Evolutionary conservation across 768 basidiomycete genomes (phyloP).

Genomic region (Punctularia strigosozonata): DNA sequence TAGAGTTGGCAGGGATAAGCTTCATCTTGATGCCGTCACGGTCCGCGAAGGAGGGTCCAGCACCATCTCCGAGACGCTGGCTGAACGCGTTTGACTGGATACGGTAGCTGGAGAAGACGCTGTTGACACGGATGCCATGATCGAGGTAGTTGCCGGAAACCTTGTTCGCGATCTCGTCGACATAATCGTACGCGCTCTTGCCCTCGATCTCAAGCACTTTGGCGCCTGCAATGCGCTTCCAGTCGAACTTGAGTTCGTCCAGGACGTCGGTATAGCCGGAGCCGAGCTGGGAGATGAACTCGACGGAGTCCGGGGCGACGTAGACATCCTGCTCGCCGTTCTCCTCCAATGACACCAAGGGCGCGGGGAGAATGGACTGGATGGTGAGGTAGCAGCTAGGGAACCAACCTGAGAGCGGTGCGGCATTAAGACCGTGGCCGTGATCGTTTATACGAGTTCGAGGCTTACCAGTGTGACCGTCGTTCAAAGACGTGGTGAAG

Average conservation of each 20-base stretch:
- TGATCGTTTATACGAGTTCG: too few relatives aligned
- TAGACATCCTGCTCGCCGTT: slow-evolving; percentile 33
- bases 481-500: slow-evolving; percentile 44
- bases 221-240: slow-evolving; percentile 50
- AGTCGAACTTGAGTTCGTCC: slow-evolving; percentile 43
- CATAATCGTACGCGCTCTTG: slow-evolving; percentile 38
- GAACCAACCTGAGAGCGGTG: slow-evolving; percentile 33
- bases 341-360: slow-evolving; percentile 37
- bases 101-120: slow-evolving; percentile 49
- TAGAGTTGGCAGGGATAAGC: slow-evolving; percentile 34
- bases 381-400: slow-evolving; percentile 39
- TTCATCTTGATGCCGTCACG: slow-evolving; percentile 34
- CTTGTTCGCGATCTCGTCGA: slow-evolving; percentile 42
- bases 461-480: slow-evolving; percentile 50
- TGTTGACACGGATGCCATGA: slow-evolving; percentile 52
- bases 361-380: slow-evolving; percentile 42
- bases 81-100: slow-evolving; percentile 34
- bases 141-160: slow-evolving; percentile 56
- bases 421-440: too few relatives aligned
- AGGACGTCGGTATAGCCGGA: slow-evolving; percentile 32
- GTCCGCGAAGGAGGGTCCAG: slow-evolving; percentile 38
- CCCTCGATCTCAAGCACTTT: slow-evolving; percentile 43
- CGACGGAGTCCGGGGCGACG: slow-evolving; percentile 42
- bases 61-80: slow-evolving; percentile 44
- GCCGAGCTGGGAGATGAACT: slow-evolving; percentile 35